Conservation (phyloP, 345 rosid genomes). For the Eucalyptus cloeziana region DNA sequence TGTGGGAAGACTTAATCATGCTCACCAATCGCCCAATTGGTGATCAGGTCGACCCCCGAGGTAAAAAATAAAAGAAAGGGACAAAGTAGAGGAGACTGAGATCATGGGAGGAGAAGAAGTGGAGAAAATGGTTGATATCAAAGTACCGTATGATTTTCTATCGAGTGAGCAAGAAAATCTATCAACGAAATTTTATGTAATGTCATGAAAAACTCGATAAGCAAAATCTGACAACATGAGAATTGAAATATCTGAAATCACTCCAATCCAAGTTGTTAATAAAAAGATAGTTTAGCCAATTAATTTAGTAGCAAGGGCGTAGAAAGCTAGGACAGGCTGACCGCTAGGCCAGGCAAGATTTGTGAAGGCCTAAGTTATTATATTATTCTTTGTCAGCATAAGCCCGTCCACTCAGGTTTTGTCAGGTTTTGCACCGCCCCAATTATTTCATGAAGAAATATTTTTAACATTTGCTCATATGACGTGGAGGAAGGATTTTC, state of each 20-base stretch:
- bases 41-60: accelerated
- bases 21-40: not conserved
- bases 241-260: not conserved
- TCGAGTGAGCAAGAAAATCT: not conserved
- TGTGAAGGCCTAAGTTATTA: not conserved
- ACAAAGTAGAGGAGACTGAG: not conserved
- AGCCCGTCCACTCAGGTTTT: not conserved
- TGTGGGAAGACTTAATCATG: not conserved
- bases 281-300: not conserved
- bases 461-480: not conserved
- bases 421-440: not conserved
- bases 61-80: not conserved
- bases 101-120: not conserved
- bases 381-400: not conserved
- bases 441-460: not conserved
- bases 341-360: not conserved
- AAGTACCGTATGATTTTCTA: not conserved
- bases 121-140: not conserved
- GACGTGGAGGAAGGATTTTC: not conserved
- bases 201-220: not conserved
- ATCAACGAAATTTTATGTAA: not conserved
- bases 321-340: not conserved
- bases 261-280: not conserved
- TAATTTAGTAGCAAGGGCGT: not conserved
- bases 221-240: not conserved